Base-by-base conservation (phyloP, 1,284 basidiomycete species). In the Cerrena zonata region DNA sequence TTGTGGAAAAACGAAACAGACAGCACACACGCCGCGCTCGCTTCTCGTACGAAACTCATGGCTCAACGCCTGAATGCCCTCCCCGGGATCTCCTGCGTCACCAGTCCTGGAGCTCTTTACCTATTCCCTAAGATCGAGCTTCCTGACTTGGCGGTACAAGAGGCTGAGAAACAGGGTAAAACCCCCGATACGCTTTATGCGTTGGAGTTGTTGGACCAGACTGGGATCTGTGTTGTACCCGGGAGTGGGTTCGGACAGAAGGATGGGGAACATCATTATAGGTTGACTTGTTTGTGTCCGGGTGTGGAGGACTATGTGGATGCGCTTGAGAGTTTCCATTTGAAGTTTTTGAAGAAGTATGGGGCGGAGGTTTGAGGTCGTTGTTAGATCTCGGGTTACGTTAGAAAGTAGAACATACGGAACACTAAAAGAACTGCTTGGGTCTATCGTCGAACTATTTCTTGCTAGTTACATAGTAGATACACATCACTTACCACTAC, bases 161-260 rank as follows among this genome's bases (percentile, higher is more conserved):
- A 81, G 12, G 94, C 94, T 43, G 69, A 77, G 60, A 69, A 77
- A 61, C 76, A 72, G 2, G 88, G 87, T 2, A 90, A 91, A 71
- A 78, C 79, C 56, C 86, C 93, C 2, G 94, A 97, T 66, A 86
- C 85, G 48, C 86, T 94, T 64, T 97, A 97, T 64, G 81, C 91
- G 26, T 72, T 94, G 49, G 80, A 79, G 57, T 65, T 97, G 50
- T 74, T 97, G 46, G 89, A 95, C 56, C 80, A 82, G 57, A 95
- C 93, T 0, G 94, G 94, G 26, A 95, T 96, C 59, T 96, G 93
- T 61, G 90, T 91, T 21, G 89, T 96, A 1, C 89, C 92, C 5
- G 94, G 94, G 0, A 86, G 83, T 49, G 94, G 94, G 5, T 96
- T 97, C 63, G 93, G 94, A 2, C 94, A 96, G 73, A 85, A 80